Evolutionary conservation across 108 stramenopile species (phyloP), one percentile per base, ranked within the genome.

Genomic region (Skeletonema menzelii): DNA sequence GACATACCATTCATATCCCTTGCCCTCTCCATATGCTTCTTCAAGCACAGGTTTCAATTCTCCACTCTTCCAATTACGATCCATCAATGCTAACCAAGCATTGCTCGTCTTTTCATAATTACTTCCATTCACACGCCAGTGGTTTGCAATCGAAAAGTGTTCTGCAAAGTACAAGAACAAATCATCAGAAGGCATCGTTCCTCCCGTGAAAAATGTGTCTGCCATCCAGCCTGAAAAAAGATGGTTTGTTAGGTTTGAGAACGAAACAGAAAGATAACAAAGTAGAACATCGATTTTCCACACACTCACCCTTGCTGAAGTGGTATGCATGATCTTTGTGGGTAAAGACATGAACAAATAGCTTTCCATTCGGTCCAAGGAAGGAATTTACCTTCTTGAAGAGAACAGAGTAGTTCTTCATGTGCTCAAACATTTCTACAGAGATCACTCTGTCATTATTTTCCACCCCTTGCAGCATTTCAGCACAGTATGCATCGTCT

Each of bases 371-470:
- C 1, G 84, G 84, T 59, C 83, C 84, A 56, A 99, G 82, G 87
- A 94, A 97, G 20, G 66, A 56, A 27, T 87, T 49, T 19, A 99
- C 78, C 77, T 96, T 97, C 11, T 64, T 47, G 32, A 99, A 73
- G 34, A 99, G 83, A 27, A 47, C 28, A 27, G 88, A 65, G 75
- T 99, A 99, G 77, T 99, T 99, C 79, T 98, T 98, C 96, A 98
- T 96, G 85, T 99, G 98, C 75, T 99, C 98, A 60, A 99, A 95
- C 88, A 94, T 93, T 80, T 99, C 98, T 20, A 99, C 90, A 34
- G 88, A 86, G 65, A 96, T 82, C 37, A 97, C 96, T 20, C 92
- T 84, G 73, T 97, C 95, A 71, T 93, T 92, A 35, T 70, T 73
- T 53, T 67, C 61, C 55, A 94, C 87, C 11, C 85, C 93, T 35